Evolutionary conservation across 225 moss, liverwort and hornwort genomes (phyloP).

Genomic region (Pseudoscleropodium purum): DNA sequence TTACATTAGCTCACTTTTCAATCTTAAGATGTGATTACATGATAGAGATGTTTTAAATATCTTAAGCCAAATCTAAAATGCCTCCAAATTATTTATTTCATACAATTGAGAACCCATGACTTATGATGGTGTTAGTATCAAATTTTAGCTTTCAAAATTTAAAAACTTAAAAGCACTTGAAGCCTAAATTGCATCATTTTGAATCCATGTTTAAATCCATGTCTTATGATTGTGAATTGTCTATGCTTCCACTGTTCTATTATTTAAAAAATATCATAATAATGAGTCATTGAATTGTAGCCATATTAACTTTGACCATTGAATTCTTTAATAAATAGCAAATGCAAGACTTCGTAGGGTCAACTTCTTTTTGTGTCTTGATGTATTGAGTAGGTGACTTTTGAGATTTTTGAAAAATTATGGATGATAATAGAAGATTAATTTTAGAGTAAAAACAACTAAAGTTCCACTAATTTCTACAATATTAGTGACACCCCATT

Average conservation of each 20-base stretch:
- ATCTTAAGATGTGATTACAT: rapidly evolving
- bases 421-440: too few relatives aligned
- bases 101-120: background rate
- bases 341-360: background rate
- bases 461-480: rapidly evolving
- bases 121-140: background rate
- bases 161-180: background rate
- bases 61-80: too few relatives aligned
- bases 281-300: background rate
- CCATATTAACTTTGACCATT: background rate
- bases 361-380: background rate
- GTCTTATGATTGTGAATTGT: too few relatives aligned
- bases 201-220: too few relatives aligned
- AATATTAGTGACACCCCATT: too few relatives aligned
- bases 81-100: background rate
- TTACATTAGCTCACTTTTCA: background rate
- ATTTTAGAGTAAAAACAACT: too few relatives aligned
- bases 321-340: background rate
- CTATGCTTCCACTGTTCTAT: too few relatives aligned
- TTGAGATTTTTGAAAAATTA: too few relatives aligned
- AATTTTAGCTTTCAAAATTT: background rate
- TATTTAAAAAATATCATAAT: background rate
- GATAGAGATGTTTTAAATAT: background rate
- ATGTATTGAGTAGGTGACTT: too few relatives aligned
- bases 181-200: too few relatives aligned